Conservation (phyloP, 495 filamentous ascomycete genomes). For the Amniculicola lignicola region DNA sequence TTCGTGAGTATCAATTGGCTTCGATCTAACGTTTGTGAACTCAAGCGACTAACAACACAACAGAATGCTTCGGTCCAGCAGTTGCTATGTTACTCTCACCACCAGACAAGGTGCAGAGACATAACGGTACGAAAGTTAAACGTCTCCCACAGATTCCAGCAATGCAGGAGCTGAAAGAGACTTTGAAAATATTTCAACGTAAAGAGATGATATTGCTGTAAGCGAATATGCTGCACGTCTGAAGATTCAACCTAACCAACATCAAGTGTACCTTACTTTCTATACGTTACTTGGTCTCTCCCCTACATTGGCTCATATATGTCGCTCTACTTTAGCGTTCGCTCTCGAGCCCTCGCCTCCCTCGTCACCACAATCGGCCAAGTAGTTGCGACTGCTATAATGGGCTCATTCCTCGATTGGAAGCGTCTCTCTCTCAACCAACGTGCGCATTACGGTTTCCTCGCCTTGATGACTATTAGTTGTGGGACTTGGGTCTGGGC, state of each 20-base stretch:
- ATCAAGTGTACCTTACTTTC: slow-evolving; percentile 11
- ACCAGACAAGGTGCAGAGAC: slow-evolving; percentile 10
- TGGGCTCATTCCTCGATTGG: slow-evolving; percentile 10
- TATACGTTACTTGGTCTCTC: slow-evolving; percentile 22
- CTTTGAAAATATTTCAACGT: background rate
- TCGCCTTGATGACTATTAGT: slow-evolving; percentile 1
- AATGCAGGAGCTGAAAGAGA: background rate
- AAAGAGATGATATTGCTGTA: background rate
- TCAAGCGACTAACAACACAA: background rate
- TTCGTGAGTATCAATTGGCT: too few species aligned
- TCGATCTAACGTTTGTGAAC: too few species aligned
- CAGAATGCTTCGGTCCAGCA: slow-evolving; percentile 8
- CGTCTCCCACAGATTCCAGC: background rate
- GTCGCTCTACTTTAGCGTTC: slow-evolving; percentile 14
- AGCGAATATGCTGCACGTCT: background rate
- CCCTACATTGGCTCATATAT: slow-evolving; percentile 22
- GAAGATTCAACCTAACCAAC: background rate
- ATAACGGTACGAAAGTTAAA: slow-evolving; percentile 9
- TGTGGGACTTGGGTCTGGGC: slow-evolving; percentile 4
- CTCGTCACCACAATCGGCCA: slow-evolving; percentile 6
- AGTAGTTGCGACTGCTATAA: slow-evolving; percentile 1
- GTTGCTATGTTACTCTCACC: slow-evolving; percentile 5
- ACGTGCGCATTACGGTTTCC: slow-evolving; percentile 3
- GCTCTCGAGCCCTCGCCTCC: slow-evolving; percentile 13
- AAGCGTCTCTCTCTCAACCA: slow-evolving; percentile 1